phyloP scores from a whole-genome alignment of 1,284 basidiomycete species.

The Salmacisia buchloeana region DNA sequence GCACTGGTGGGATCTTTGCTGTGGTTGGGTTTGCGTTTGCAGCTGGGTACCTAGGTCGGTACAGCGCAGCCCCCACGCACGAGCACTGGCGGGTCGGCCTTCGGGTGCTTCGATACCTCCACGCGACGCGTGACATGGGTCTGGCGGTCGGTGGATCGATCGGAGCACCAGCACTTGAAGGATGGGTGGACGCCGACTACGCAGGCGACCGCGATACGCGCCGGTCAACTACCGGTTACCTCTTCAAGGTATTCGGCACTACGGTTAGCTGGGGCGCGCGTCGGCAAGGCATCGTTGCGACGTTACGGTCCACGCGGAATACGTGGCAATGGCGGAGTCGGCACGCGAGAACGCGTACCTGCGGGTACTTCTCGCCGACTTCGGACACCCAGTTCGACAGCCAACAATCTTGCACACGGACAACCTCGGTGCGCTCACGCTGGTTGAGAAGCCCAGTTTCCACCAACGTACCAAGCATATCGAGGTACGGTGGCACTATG shows the following conservation, averaged over 20 bases:
- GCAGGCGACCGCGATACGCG: neutral
- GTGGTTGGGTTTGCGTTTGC: neutral
- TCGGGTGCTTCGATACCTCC: neutral
- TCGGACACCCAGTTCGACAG: neutral
- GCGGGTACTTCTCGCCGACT: neutral
- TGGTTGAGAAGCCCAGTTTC: neutral
- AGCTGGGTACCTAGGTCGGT: neutral
- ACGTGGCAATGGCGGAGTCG: neutral
- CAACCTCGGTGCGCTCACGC: neutral
- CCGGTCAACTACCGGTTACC: neutral
- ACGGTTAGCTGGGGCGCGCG: neutral
- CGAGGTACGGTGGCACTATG: neutral
- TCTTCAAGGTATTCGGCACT: neutral
- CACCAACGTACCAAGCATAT: slow-evolving; percentile 1
- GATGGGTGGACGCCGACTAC: slow-evolving; percentile 3
- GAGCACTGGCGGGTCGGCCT: neutral
- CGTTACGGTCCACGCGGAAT: neutral
- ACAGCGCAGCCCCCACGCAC: neutral
- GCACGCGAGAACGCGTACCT: neutral
- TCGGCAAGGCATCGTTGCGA: neutral
- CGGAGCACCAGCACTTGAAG: neutral
- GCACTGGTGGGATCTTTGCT: neutral
- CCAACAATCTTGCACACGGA: neutral
- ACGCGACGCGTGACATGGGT: neutral
- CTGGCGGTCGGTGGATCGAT: neutral